These are phyloP conservation scores for Scleroderma citrinum DNA, from an alignment of 768 basidiomycete species.

Conservation along the genomic window DNA sequence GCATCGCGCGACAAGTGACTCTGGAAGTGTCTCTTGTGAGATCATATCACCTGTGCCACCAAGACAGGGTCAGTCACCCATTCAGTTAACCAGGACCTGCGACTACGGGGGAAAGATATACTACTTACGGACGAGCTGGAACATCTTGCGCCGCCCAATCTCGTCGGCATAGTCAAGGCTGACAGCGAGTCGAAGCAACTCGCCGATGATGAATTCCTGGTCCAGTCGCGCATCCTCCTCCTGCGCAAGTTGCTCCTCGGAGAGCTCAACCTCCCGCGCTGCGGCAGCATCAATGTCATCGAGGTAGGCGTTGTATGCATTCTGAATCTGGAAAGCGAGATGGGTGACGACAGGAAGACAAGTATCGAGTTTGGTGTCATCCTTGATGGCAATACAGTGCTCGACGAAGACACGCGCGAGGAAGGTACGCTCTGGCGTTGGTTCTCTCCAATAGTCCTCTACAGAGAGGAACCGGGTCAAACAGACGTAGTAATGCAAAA, in stretches of 20 bases:
- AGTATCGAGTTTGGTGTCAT: slow-evolving; percentile 58
- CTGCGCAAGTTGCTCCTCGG: slow-evolving; percentile 31
- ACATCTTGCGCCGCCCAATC: slow-evolving; percentile 85
- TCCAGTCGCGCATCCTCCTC: slow-evolving; percentile 45
- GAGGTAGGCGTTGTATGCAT: slow-evolving; percentile 61
- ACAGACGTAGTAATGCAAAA: neutral
- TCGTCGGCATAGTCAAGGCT: slow-evolving; percentile 90
- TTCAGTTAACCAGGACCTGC: neutral
- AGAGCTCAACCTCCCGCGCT: slow-evolving; percentile 32
- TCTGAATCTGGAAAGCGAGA: slow-evolving; percentile 71
- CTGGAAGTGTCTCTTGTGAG: slow-evolving; percentile 61
- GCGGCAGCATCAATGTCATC: slow-evolving; percentile 36
- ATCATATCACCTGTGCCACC: slow-evolving; percentile 63
- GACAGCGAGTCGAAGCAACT: slow-evolving; percentile 74
- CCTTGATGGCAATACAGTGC: slow-evolving; percentile 58
- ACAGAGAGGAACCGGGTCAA: neutral
- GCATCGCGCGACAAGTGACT: slow-evolving; percentile 62
- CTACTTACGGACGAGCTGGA: slow-evolving; percentile 64
- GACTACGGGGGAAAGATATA: slow-evolving; percentile 28
- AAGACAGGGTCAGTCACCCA: neutral
- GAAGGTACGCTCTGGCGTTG: slow-evolving; percentile 75
- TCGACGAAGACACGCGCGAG: slow-evolving; percentile 81
- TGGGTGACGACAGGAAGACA: slow-evolving; percentile 79
- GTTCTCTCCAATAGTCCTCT: slow-evolving; percentile 67
- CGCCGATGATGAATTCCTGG: slow-evolving; percentile 66